phyloP scores from a whole-genome alignment of 345 rosid species.

The Salix arbutifolia region DNA sequence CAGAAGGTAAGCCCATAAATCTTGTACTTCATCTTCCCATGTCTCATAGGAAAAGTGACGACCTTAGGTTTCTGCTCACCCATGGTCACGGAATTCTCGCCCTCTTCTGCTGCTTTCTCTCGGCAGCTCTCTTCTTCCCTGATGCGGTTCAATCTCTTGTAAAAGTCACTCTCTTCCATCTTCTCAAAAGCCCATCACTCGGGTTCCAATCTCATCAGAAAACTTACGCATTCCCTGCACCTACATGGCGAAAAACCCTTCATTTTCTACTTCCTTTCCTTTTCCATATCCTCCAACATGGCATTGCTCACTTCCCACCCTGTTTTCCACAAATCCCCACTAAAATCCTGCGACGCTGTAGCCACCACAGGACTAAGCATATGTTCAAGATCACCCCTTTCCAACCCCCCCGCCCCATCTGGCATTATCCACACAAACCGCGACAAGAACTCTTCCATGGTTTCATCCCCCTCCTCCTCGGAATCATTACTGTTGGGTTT shows the following conservation, averaged over 20 bases:
- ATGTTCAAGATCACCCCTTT: constrained; percentile 48
- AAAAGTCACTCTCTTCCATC: constrained; percentile 82
- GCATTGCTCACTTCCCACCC: constrained; percentile 79
- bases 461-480: constrained; percentile 55
- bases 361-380: constrained; percentile 29
- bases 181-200: constrained; percentile 93
- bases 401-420: constrained; percentile 40
- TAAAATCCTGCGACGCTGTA: constrained; percentile 38
- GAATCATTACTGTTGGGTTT: constrained; percentile 25
- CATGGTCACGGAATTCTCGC: constrained; percentile 19
- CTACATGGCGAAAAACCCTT: constrained; percentile 60
- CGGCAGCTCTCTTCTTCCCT: constrained; percentile 36
- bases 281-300: constrained; percentile 82
- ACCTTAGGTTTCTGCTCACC: constrained; percentile 37
- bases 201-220: constrained; percentile 82
- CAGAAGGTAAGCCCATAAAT: constrained; percentile 93
- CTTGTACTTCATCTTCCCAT: constrained; percentile 76
- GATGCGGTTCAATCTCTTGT: constrained; percentile 42
- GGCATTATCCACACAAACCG: constrained; percentile 83
- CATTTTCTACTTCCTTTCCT: constrained; percentile 77
- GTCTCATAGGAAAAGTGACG: constrained; percentile 70
- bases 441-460: constrained; percentile 68
- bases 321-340: constrained; percentile 72
- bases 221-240: constrained; percentile 85
- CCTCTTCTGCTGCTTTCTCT: constrained; percentile 31